phyloP scores from a whole-genome alignment of 768 basidiomycete species.

The Termitomyces sp. region DNA sequence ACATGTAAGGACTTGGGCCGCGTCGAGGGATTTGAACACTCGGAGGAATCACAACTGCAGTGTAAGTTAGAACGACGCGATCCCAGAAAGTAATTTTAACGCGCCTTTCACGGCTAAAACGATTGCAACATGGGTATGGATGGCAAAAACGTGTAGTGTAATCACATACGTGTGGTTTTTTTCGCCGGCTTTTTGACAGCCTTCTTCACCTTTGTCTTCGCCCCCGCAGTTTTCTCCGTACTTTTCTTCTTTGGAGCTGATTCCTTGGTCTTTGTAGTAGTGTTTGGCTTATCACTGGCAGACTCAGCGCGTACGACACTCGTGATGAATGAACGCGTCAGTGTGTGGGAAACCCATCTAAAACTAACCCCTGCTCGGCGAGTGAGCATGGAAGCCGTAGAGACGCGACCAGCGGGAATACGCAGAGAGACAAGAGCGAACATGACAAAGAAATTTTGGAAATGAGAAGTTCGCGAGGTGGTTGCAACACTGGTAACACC shows the following conservation, averaged over 20 bases:
- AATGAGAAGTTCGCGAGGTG: background rate
- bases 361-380: background rate
- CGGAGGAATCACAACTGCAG: background rate
- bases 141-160: background rate
- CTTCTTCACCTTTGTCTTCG: background rate
- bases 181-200: constrained; percentile 6
- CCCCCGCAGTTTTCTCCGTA: constrained; percentile 5
- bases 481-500: background rate
- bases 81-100: background rate
- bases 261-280: background rate
- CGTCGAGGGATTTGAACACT: background rate
- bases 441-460: constrained; percentile 4
- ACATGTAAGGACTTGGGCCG: background rate
- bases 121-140: background rate
- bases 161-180: constrained; percentile 6
- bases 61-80: background rate
- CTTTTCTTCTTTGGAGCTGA: background rate
- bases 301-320: constrained; percentile 9
- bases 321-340: constrained; percentile 17
- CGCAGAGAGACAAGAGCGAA: constrained; percentile 9
- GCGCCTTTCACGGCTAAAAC: constrained; percentile 1
- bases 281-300: background rate
- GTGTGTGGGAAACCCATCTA: constrained; percentile 5
- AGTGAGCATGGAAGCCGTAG: background rate
- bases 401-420: constrained; percentile 8